Evolutionary conservation across 2,329 filamentous ascomycete species (phyloP).

Genomic region (Diplodia corticola): DNA sequence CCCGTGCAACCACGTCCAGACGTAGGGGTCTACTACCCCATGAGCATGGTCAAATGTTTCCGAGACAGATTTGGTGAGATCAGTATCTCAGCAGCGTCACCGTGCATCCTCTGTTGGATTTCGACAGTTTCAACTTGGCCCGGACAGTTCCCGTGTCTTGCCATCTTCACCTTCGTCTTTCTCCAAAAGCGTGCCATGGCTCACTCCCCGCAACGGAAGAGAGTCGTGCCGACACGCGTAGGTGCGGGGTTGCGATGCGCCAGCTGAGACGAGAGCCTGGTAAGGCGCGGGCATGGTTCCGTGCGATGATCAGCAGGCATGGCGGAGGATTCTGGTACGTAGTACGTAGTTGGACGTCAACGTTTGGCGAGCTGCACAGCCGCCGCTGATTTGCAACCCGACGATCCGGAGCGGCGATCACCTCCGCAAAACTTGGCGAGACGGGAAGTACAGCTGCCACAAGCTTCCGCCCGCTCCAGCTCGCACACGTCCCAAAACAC

Average conservation of each 20-base stretch:
- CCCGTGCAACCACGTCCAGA: too few relatives aligned
- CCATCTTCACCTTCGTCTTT: conserved; percentile 27
- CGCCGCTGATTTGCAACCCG: conserved; percentile 2
- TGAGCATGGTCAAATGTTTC: too few relatives aligned
- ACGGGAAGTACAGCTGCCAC: background rate
- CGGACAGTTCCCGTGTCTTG: conserved; percentile 35
- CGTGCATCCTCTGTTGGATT: background rate
- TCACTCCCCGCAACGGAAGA: background rate
- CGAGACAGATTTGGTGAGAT: too few relatives aligned
- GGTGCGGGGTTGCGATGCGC: background rate
- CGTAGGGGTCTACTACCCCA: too few relatives aligned
- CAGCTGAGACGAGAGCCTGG: background rate
- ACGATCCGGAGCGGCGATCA: conserved; percentile 2
- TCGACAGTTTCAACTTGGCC: background rate
- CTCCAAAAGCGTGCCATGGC: background rate
- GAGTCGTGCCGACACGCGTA: background rate
- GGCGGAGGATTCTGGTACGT: background rate
- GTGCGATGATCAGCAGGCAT: background rate
- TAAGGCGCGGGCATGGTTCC: background rate
- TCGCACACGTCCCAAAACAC: background rate
- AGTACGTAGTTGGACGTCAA: background rate
- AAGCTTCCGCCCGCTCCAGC: background rate
- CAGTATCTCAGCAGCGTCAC: background rate
- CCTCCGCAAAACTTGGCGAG: background rate
- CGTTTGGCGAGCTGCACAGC: background rate